A percentile compares a stretch with the other conserved stretches of the same genome.
Conservation (phyloP, 1,139 yeast genomes). For the Magnusiomyces suaveolens region DNA sequence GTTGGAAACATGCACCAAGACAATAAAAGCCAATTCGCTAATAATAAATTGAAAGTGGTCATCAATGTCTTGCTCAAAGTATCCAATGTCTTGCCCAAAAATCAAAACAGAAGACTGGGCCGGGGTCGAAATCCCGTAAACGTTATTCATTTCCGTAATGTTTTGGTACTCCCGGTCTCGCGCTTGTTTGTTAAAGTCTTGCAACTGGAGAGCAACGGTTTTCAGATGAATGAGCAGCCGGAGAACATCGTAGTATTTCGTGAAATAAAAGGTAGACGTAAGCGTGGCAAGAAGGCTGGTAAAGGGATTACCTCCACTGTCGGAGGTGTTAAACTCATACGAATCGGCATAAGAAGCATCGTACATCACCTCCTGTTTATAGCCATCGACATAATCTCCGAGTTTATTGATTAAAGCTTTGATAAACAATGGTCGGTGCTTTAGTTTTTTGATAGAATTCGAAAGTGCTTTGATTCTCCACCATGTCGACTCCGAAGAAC, state of each 20-base stretch:
- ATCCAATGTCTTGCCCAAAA: neutral
- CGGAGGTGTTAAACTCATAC: neutral
- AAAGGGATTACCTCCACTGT: neutral
- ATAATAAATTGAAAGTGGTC: neutral
- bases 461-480: slow-evolving; percentile 6
- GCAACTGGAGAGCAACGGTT: neutral
- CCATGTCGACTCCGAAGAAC: slow-evolving; percentile 1
- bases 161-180: neutral
- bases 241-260: neutral
- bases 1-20: neutral
- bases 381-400: neutral
- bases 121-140: neutral
- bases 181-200: neutral
- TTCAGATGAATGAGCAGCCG: slow-evolving; percentile 3
- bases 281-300: neutral
- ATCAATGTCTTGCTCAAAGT: neutral
- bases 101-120: neutral
- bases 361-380: neutral
- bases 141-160: neutral
- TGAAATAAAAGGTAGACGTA: neutral
- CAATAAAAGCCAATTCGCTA: neutral
- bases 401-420: neutral
- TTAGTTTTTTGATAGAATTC: neutral
- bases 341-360: neutral
- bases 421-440: neutral